Conservation (phyloP, 176 grass and related monocot genomes). For the Alopecurus myosuroides region DNA sequence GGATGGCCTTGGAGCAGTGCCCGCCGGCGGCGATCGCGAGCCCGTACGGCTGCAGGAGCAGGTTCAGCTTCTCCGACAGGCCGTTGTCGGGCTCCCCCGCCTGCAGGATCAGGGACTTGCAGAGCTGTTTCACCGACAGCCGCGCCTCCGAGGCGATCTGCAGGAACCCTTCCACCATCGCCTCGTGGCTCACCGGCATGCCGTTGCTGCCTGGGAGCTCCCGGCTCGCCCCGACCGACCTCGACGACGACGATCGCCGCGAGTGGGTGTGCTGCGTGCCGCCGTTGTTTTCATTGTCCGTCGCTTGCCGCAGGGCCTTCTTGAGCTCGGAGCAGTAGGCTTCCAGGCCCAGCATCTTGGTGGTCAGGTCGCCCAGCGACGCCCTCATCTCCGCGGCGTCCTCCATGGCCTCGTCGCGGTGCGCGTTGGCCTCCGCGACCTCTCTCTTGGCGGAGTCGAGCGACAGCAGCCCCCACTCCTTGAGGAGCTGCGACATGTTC, state of each 20-base stretch:
- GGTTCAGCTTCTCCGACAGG: slow-evolving; percentile 56
- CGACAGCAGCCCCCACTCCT: slow-evolving; percentile 76
- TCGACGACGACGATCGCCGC: slow-evolving; percentile 37
- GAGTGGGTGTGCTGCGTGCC: slow-evolving; percentile 33
- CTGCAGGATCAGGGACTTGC: slow-evolving; percentile 68
- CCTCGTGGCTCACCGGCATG: slow-evolving; percentile 72
- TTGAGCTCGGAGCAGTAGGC: slow-evolving; percentile 77
- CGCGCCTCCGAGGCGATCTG: slow-evolving; percentile 80
- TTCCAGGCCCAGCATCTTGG: slow-evolving; percentile 67
- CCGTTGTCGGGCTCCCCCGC: slow-evolving; percentile 36
- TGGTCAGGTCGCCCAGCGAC: slow-evolving; percentile 60
- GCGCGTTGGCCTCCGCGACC: slow-evolving; percentile 61
- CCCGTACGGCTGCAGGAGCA: slow-evolving; percentile 51
- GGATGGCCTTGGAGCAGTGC: slow-evolving; percentile 45
- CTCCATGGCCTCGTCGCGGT: slow-evolving; percentile 60
- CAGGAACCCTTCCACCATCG: slow-evolving; percentile 88
- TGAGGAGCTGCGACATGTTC: slow-evolving; percentile 79
- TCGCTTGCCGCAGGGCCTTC: slow-evolving; percentile 56
- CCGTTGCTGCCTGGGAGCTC: neutral
- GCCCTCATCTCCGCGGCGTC: slow-evolving; percentile 64
- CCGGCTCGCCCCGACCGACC: slow-evolving; percentile 28
- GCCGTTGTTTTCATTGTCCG: slow-evolving; percentile 13
- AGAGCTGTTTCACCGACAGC: slow-evolving; percentile 75
- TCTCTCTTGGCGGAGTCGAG: slow-evolving; percentile 72
- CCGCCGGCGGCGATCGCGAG: slow-evolving; percentile 15